Evolutionary conservation across 1,284 basidiomycete genomes (phyloP), one percentile per base, ranked within the genome.

Genomic region (Trametes versicolor): DNA sequence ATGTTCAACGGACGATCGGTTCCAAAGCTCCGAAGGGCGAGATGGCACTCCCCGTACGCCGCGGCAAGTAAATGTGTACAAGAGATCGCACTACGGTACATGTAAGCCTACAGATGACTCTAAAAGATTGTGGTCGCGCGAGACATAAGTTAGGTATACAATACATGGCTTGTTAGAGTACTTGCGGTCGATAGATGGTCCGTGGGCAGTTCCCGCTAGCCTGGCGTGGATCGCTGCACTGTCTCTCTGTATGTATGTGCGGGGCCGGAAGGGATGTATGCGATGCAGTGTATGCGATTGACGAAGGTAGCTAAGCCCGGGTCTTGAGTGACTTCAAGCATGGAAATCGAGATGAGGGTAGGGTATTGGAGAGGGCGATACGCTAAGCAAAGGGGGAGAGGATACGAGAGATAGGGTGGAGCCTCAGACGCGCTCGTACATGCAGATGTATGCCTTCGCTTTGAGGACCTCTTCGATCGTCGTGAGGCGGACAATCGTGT

Each of bases 391-490:
- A 32, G 36, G 25, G 37, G 21, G 29, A 12, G 37, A 9, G n/a
- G 41, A 19, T 9, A 2, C 4, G 27, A 43, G 15, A 19, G 19
- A 43, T 15, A 19, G 19, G 3, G 9, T 2, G 47, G 12, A 4
- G 23, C 10, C 9, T 71, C 55, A 71, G 37, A 91, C 79, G 47
- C 91, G 85, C 80, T 95, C 93, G 75, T 95, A 95, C 87, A 95
- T 92, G 76, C 94, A 91, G 65, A 98, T 86, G 77, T 98, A 98
- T 25, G 96, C 96, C 76, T 94, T 96, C 62, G 91, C 90, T 74
- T 90, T 91, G 70, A 97, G 81, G 8, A 97, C 96, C 76, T 98
- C 96, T 48, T 96, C 93, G 49, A 97, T 79, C 49, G 89, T 88
- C 4, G 92, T 89, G 34, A 93, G 80, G 52, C 92, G 84, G 12